Evolutionary conservation across 352 stramenopile species (phyloP).

Genomic region (Pythium pyrilobum): DNA sequence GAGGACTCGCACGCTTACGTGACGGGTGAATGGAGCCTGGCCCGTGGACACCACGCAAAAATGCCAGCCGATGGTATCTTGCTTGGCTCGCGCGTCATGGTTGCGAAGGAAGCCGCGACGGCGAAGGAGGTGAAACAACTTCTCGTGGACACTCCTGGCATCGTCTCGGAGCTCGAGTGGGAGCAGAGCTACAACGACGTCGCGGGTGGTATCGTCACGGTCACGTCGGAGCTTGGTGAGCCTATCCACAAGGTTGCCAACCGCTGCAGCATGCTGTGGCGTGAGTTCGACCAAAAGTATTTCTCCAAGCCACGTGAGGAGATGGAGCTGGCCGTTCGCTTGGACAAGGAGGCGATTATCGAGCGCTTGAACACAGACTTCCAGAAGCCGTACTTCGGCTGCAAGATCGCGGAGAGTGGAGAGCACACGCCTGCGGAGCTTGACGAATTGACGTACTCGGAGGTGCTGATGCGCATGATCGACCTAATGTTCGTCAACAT

Average conservation of each 20-base stretch:
- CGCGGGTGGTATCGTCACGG: conserved; percentile 72
- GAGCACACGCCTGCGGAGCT: conserved; percentile 43
- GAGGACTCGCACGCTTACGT: conserved; percentile 75
- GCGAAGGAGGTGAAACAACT: conserved; percentile 79
- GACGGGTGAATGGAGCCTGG: conserved; percentile 77
- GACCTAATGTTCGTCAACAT: conserved; percentile 72
- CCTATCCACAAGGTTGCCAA: conserved; percentile 85
- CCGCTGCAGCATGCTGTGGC: conserved; percentile 69
- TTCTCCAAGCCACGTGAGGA: conserved; percentile 74
- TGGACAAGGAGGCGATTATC: conserved; percentile 78
- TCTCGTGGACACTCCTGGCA: conserved; percentile 71
- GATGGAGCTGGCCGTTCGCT: conserved; percentile 50
- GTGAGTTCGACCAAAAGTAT: conserved; percentile 85
- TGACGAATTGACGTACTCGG: conserved; percentile 83
- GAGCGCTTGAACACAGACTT: conserved; percentile 79
- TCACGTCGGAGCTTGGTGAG: conserved; percentile 81
- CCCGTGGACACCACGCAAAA: conserved; percentile 38
- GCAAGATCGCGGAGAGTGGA: conserved; percentile 38
- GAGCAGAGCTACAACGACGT: conserved; percentile 69
- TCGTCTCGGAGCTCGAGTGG: conserved; percentile 69
- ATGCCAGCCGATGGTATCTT: conserved; percentile 84
- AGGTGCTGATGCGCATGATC: conserved; percentile 73
- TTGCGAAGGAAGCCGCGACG: conserved; percentile 84
- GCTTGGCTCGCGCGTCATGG: conserved; percentile 80
- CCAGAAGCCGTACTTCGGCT: conserved; percentile 88